A percentile compares a stretch with the other conserved stretches of the same genome.
Evolutionary conservation across 1,284 basidiomycete genomes (phyloP).

Genomic region (Earliella scabrosa): DNA sequence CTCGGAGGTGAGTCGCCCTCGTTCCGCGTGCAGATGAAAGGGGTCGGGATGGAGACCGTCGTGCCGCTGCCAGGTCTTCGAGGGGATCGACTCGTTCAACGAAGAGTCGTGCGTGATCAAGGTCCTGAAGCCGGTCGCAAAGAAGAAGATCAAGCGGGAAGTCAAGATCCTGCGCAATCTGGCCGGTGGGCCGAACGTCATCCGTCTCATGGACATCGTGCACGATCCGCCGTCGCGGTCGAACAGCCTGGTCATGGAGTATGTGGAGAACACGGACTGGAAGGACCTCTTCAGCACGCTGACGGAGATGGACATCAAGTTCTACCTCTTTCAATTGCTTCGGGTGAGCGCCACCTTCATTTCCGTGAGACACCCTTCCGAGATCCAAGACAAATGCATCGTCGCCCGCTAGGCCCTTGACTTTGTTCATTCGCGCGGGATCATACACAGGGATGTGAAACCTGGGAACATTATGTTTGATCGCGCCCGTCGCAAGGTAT

Average conservation of each 20-base stretch:
- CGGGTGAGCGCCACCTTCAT: constrained; percentile 51
- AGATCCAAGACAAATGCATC: not conserved
- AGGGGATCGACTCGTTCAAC: constrained; percentile 81
- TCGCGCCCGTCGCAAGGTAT: constrained; percentile 75
- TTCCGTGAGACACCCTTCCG: not conserved
- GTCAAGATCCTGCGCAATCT: constrained; percentile 91
- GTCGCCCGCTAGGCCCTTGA: constrained; percentile 66
- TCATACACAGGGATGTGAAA: constrained; percentile 93
- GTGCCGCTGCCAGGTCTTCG: constrained; percentile 70
- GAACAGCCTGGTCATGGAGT: constrained; percentile 86
- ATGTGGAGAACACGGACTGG: constrained; percentile 86
- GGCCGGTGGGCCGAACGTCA: constrained; percentile 85
- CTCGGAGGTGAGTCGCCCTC: constrained; percentile 69
- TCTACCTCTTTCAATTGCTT: constrained; percentile 85
- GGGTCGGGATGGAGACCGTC: not conserved
- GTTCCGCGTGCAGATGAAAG: not conserved
- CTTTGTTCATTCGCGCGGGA: constrained; percentile 87
- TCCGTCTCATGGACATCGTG: constrained; percentile 84
- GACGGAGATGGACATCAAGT: constrained; percentile 83
- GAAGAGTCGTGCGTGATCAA: constrained; percentile 87
- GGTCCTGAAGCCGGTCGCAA: constrained; percentile 89
- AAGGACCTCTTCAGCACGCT: constrained; percentile 77
- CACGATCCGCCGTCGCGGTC: constrained; percentile 77
- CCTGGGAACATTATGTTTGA: constrained; percentile 94
- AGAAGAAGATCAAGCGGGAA: constrained; percentile 93